Evolutionary conservation across 2,329 filamentous ascomycete genomes (phyloP), one percentile per base, ranked within the genome.

Genomic region (Cladobotryum protrusum): DNA sequence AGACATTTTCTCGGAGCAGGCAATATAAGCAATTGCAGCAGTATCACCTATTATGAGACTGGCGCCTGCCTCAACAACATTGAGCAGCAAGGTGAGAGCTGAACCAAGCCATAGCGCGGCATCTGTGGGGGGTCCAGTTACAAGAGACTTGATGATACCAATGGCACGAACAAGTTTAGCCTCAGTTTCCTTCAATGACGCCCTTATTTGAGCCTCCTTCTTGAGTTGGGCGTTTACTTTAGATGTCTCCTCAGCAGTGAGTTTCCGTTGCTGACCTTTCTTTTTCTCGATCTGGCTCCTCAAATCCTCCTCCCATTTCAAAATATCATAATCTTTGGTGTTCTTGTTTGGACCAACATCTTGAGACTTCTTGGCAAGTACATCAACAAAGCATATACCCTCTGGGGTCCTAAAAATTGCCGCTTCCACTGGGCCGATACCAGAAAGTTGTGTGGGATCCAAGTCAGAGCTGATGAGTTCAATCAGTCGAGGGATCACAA

Each of bases 281-380:
- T 97, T 99, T 63, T 88, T 79, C n/a, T 91, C 90, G 37, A 99
- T 71, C 60, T 96, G 89, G 36, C 82, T 78, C 50, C 91, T 79
- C 7, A 99, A 76, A 56, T 99, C 93, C 65, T 92, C 87, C 68
- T 99, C 93, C 93, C 95, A 99, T 68, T 96, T 96, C 37, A 96
- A 70, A 1, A 89, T 95, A 59, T 99, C 89, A 60, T 96, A 96
- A 64, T 97, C 93, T 66, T 95, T 96, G 44, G 82, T 85, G 61
- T 89, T 96, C 71, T 96, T 97, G 69, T 90, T 86, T 3, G 89
- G 83, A 2, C 86, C 72, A 35, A 76, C 73, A 53, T 81, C 81
- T 52, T 82, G 81, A 1, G 83, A 74, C 64, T 95, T 95, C 63
- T 89, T 91, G 33, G 86, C 88, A 5, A 99, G 77, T 0, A 97